Evolutionary conservation across 2,329 filamentous ascomycete genomes (phyloP), one percentile per base, ranked within the genome.

Genomic region (Ceratocystis albifundus): DNA sequence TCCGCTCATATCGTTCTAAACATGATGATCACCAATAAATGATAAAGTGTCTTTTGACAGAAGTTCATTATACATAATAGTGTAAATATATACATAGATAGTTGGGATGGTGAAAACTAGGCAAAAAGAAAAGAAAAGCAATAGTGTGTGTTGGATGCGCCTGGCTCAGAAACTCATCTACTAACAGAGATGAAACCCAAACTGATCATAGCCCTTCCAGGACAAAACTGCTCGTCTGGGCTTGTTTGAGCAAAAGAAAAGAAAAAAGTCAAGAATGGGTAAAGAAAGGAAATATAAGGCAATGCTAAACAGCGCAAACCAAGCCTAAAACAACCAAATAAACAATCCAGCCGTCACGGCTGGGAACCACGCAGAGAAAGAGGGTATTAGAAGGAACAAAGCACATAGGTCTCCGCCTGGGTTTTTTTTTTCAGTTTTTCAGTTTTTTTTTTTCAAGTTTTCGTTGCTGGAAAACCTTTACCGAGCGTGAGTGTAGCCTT

Each of bases 251-350:
- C 12, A 28, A 55, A 28, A 46, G 32, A 28, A 55, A 28, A 46
- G 32, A n/a, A 22, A 20, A 7, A 62, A 36, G 15, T 32, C 61
- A 48, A 28, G 44, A 46, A 45, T n/a, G 15, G 22, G 44, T 25
- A 25, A 63, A 45, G 48, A 15, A 63, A n/a, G 41, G 20, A 45
- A 32, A 44, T 62, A 28, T 22, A 62, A 62, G 30, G 6, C 17
- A 41, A 28, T 46, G 22, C 48, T 25, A 62, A 22, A 62, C 6
- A 65, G 45, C 50, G 25, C 15, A 64, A 61, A 67, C 36, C 30
- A 59, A 53, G 53, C 48, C 25, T 22, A 46, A 61, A 65, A 67
- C 32, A 57, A 61, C 46, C 45, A 50, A 53, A 64, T 22, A 45
- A 36, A 57, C 45, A 57, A 61, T 50, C 22, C 28, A 53, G 8